Base-by-base conservation (phyloP, 176 grass and related monocot genomes). In the Oropetium thomaeum region DNA sequence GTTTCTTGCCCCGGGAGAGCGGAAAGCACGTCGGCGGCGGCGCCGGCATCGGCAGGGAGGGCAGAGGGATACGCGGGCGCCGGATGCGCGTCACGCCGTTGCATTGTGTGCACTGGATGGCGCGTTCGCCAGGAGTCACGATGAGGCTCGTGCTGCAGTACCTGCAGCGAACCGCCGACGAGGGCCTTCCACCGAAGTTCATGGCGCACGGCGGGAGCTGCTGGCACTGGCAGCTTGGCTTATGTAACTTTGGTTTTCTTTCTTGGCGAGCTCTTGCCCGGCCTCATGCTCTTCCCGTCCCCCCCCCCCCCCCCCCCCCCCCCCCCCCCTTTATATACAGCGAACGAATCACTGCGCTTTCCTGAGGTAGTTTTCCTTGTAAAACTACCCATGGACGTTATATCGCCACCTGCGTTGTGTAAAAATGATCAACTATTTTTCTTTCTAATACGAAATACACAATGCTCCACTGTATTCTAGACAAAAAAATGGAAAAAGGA, bases 1-100 rank as follows among this genome's bases (percentile, higher is more conserved):
- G 90, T 81, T 98, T 98, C 37, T 88, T 94, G 80, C 95, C 40
- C 3, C 85, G 83, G 51, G 49, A 64, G 17, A 8, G 28, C 45
- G 84, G 86, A 78, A 85, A 98, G 74, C 27, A 77, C 40, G 37
- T 10, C 25, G 49, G 30, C 64, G 28, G 20, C 34, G 65, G 9
- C 41, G 38, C 1, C 7, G 38, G 31, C 4, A 55, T 63, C 49
- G 17, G 59, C 79, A 30, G 20, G 40, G 62, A 8, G 4, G 63
- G 70, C 39, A 10, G 40, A 67, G 42, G 42, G n/a, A 64, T 17
- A 6, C 74, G 59, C 9, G 30, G 20, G 74, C 77, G 65, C 15
- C 65, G 62, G 58, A 91, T 57, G 73, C 84, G 75, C 31, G 80
- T 91, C 77, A 88, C 57, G 53, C 64, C 22, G 73, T 27, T 61